Conservation (phyloP, 1,284 basidiomycete genomes). For the Cutaneotrichosporon cutaneum region DNA sequence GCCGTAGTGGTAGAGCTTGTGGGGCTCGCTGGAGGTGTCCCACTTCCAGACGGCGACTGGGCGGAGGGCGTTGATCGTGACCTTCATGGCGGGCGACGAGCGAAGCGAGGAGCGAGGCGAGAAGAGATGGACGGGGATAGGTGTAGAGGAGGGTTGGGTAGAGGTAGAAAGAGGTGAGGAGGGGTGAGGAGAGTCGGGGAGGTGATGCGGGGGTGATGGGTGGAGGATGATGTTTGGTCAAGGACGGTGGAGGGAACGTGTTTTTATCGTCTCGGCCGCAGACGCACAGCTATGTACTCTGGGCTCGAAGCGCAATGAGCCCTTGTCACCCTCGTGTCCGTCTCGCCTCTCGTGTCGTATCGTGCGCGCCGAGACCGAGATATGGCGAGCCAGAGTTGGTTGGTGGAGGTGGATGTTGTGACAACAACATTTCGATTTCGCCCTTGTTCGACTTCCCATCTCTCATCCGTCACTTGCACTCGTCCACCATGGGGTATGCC, state of each 20-base stretch:
- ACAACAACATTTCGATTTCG: slow-evolving; percentile 10
- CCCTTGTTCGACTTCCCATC: not conserved
- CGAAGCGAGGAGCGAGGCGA: not conserved
- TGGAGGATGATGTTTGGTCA: too few relatives aligned
- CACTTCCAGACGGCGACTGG: slow-evolving; percentile 53
- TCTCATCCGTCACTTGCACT: not conserved
- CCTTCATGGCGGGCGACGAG: slow-evolving; percentile 38
- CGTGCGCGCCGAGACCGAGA: too few relatives aligned
- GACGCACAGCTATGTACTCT: too few relatives aligned
- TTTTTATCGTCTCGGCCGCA: too few relatives aligned
- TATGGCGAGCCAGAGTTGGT: not conserved
- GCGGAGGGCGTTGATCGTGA: slow-evolving; percentile 46
- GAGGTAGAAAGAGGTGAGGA: not conserved
- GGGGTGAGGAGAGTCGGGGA: too few relatives aligned
- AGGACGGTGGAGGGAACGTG: too few relatives aligned
- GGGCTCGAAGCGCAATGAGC: too few relatives aligned
- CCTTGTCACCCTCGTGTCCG: too few relatives aligned
- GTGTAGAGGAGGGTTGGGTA: too few relatives aligned
- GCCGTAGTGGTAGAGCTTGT: slow-evolving; percentile 39
- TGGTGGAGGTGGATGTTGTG: slow-evolving; percentile 2
- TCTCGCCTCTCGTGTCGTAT: too few relatives aligned
- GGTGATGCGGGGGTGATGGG: too few relatives aligned
- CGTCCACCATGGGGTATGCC: slow-evolving; percentile 35
- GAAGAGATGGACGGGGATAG: not conserved
- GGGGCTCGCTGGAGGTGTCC: slow-evolving; percentile 45